A percentile compares a stretch with the other conserved stretches of the same genome.
These are phyloP conservation scores for Crithidia brevicula DNA, from an alignment of 208 protist species.

Conservation along the genomic window DNA sequence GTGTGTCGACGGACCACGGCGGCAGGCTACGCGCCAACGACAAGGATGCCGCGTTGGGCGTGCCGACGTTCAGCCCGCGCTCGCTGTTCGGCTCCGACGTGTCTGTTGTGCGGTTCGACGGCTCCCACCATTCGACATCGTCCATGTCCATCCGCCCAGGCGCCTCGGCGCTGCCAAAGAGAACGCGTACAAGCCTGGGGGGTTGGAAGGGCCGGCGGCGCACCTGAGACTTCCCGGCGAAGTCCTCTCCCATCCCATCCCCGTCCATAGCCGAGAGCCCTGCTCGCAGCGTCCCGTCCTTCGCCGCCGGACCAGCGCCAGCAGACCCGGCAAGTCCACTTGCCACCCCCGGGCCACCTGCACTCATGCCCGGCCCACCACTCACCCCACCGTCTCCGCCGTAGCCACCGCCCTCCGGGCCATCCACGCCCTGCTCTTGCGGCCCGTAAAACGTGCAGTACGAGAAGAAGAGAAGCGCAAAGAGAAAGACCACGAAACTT, in stretches of 20 bases:
- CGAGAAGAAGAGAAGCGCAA: conserved; percentile 23
- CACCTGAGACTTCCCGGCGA: not conserved
- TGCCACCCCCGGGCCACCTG: not conserved
- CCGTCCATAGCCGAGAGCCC: not conserved
- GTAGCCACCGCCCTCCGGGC: not conserved
- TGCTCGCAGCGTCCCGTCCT: not conserved
- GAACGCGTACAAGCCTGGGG: not conserved
- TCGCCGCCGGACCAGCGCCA: not conserved
- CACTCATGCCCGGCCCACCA: not conserved
- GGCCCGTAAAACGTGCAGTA: conserved; percentile 17
- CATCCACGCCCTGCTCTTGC: not conserved
- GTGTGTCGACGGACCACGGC: conserved; percentile 20
- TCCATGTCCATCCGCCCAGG: conserved; percentile 8
- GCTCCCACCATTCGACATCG: conserved; percentile 22
- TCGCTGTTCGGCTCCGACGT: conserved; percentile 4
- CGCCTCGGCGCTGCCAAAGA: not conserved
- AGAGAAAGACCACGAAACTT: conserved; percentile 7
- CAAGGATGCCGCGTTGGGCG: conserved; percentile 20
- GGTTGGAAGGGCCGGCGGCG: not conserved
- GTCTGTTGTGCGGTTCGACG: conserved; percentile 21
- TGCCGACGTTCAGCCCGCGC: conserved; percentile 15
- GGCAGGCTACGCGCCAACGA: conserved; percentile 26
- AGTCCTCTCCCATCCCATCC: not conserved
- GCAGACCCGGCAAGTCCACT: not conserved
- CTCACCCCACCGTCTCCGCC: not conserved